A percentile compares a stretch with the other conserved stretches of the same genome.
phyloP scores from a whole-genome alignment of 176 grass and related monocot genomes.

The Dendrocalamus sinicus region DNA sequence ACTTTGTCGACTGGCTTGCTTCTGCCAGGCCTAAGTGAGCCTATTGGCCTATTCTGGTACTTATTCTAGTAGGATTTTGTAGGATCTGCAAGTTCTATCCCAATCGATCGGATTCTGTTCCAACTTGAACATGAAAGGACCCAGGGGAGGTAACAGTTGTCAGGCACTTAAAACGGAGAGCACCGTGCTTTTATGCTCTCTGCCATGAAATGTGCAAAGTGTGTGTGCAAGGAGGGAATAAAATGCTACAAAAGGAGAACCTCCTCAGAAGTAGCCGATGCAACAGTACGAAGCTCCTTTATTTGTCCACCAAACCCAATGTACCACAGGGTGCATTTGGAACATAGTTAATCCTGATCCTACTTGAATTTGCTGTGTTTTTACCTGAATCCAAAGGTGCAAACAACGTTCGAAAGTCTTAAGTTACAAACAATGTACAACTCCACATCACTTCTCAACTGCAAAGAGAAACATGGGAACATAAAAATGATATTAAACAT shows the following conservation, averaged over 20 bases:
- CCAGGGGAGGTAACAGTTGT: slow-evolving; percentile 25
- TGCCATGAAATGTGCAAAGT: slow-evolving; percentile 31
- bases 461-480: neutral
- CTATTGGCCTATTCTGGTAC: neutral
- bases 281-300: slow-evolving; percentile 32
- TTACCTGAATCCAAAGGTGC: slow-evolving; percentile 10
- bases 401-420: slow-evolving; percentile 29
- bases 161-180: slow-evolving; percentile 41
- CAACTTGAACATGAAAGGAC: slow-evolving; percentile 24
- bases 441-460: slow-evolving; percentile 6
- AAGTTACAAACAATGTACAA: slow-evolving; percentile 19
- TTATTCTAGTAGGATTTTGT: slow-evolving; percentile 20
- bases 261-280: slow-evolving; percentile 43
- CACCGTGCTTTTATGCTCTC: slow-evolving; percentile 35
- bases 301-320: slow-evolving; percentile 46
- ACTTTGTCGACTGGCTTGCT: neutral
- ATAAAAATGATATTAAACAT: slow-evolving; percentile 24
- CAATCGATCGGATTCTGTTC: neutral
- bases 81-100: slow-evolving; percentile 1
- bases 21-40: slow-evolving; percentile 2
- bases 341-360: slow-evolving; percentile 34
- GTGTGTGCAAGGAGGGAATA: slow-evolving; percentile 41
- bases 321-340: slow-evolving; percentile 32
- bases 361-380: slow-evolving; percentile 19
- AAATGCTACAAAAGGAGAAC: slow-evolving; percentile 23